These are phyloP conservation scores for Backusella luteola DNA, from an alignment of 192 early-diverging fungal genomes.

Conservation along the genomic window DNA sequence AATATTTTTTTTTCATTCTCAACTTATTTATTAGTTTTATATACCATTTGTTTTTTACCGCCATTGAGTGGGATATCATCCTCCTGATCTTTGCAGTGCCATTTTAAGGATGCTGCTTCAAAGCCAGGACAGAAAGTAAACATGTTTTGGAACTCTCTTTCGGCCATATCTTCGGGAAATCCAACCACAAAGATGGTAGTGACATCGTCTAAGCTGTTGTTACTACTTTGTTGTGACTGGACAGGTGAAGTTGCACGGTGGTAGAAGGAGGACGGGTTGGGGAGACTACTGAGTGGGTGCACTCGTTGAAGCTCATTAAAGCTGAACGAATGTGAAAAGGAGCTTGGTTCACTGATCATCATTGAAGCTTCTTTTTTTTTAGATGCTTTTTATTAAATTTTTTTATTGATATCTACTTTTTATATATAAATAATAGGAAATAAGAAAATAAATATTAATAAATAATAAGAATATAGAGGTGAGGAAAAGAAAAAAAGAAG, in stretches of 20 bases:
- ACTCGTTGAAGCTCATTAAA: constrained; percentile 22
- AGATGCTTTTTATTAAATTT: neutral
- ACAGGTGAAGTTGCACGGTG: constrained; percentile 9
- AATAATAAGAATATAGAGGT: neutral
- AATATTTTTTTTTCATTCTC: neutral
- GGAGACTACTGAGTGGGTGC: constrained; percentile 27
- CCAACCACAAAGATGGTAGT: constrained; percentile 99
- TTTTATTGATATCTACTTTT: neutral
- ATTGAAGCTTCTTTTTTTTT: constrained; percentile 1
- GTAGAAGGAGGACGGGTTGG: neutral
- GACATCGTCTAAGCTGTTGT: constrained; percentile 72
- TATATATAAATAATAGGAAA: neutral
- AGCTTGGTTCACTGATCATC: constrained; percentile 30
- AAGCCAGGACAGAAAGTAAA: constrained; percentile 97
- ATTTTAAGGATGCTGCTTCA: constrained; percentile 96
- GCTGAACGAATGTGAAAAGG: constrained; percentile 1
- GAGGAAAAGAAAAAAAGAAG: neutral
- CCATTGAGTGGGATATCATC: constrained; percentile 41
- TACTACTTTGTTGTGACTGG: neutral
- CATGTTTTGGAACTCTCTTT: constrained; percentile 99
- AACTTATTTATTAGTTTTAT: neutral
- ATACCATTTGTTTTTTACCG: constrained; percentile 36
- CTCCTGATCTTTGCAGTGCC: constrained; percentile 70
- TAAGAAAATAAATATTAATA: neutral
- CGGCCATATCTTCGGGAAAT: constrained; percentile 98